Percentiles rank a stretch among this genome's conserved stretches.
phyloP scores from a whole-genome alignment of 805 yeast genomes.

The Danielia oregonensis region DNA sequence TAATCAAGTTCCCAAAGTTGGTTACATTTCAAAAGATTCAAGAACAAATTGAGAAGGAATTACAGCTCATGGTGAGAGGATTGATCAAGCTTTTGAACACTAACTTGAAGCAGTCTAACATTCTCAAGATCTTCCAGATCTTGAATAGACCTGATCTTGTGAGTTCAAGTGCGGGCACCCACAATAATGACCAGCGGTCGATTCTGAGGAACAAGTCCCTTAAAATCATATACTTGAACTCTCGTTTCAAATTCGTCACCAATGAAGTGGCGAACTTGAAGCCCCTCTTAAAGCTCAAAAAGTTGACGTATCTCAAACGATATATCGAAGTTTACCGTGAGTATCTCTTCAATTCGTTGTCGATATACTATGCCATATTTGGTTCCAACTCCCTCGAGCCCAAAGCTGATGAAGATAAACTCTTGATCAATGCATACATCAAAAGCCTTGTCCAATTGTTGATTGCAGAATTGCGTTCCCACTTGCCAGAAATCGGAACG shows the following conservation, averaged over 20 bases:
- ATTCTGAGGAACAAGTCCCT: slow-evolving; percentile 17
- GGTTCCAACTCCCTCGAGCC: slow-evolving; percentile 14
- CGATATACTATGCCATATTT: slow-evolving; percentile 64
- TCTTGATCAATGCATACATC: slow-evolving; percentile 28
- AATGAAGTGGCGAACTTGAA: slow-evolving; percentile 54
- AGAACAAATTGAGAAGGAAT: slow-evolving; percentile 49
- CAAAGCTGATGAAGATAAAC: slow-evolving; percentile 12
- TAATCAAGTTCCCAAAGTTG: slow-evolving; percentile 64
- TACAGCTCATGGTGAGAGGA: slow-evolving; percentile 64
- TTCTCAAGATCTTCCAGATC: slow-evolving; percentile 75
- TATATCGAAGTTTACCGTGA: slow-evolving; percentile 84
- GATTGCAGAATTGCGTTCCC: slow-evolving; percentile 17
- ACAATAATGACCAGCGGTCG: slow-evolving; percentile 1
- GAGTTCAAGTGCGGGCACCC: slow-evolving; percentile 2
- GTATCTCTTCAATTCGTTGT: slow-evolving; percentile 68
- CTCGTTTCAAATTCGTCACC: slow-evolving; percentile 65
- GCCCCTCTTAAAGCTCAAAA: slow-evolving; percentile 52
- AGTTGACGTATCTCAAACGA: slow-evolving; percentile 66
- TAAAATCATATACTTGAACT: slow-evolving; percentile 59
- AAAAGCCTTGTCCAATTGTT: slow-evolving; percentile 26
- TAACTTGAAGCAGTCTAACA: slow-evolving; percentile 71
- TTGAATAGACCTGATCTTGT: slow-evolving; percentile 61
- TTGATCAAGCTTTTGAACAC: slow-evolving; percentile 68
- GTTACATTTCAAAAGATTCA: slow-evolving; percentile 49
- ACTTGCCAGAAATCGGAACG: slow-evolving; percentile 19